Conservation (phyloP, 2,329 filamentous ascomycete genomes). For the Penicillium fuscoglaucum region DNA sequence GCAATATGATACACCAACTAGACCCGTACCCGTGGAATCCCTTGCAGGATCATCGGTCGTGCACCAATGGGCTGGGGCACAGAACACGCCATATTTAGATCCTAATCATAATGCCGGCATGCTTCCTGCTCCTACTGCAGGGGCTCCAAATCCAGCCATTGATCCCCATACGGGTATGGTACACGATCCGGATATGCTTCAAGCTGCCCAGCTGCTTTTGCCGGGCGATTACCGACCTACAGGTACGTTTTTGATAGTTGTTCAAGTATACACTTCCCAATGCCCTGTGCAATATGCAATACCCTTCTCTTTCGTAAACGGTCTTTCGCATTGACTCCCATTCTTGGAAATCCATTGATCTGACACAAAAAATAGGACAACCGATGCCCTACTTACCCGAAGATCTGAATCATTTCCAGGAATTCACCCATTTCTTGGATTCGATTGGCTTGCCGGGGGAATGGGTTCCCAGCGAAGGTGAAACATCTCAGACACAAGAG, state of each 20-base stretch:
- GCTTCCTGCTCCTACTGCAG: conserved; percentile 18
- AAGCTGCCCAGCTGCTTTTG: conserved; percentile 37
- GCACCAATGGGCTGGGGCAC: conserved; percentile 32
- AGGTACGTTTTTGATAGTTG: conserved; percentile 17
- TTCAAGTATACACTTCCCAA: background rate
- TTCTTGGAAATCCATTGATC: background rate
- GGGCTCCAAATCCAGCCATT: conserved; percentile 15
- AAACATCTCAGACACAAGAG: conserved; percentile 29
- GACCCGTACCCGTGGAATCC: conserved; percentile 24
- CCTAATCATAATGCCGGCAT: conserved; percentile 23
- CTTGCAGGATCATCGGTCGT: conserved; percentile 24
- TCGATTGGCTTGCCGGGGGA: conserved; percentile 38
- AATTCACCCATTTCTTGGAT: conserved; percentile 39
- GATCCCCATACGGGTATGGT: conserved; percentile 25
- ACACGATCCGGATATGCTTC: conserved; percentile 42
- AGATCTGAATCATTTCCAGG: conserved; percentile 38
- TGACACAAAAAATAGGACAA: conserved; percentile 25
- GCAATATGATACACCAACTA: conserved; percentile 26
- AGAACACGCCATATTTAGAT: conserved; percentile 29
- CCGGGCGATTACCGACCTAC: conserved; percentile 32
- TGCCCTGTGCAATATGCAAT: background rate
- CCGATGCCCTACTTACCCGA: conserved; percentile 34
- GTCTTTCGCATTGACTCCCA: too few species aligned
- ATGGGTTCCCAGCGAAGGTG: conserved; percentile 33
- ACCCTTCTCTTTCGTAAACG: too few species aligned